phyloP scores from a whole-genome alignment of 331 rosid genomes.

The Quercus lobata region DNA sequence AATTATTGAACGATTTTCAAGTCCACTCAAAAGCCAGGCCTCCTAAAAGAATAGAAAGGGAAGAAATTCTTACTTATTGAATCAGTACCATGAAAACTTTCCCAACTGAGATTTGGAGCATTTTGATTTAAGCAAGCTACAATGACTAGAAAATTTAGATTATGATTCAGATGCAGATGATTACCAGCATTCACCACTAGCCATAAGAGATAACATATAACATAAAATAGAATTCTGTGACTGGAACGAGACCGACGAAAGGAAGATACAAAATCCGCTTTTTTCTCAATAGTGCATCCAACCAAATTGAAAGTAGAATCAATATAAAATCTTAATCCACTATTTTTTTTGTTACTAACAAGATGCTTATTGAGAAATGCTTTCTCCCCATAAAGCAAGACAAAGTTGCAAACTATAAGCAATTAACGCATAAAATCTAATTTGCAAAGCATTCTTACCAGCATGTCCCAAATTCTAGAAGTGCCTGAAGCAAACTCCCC shows the following conservation, averaged over 20 bases:
- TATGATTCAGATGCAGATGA: background rate
- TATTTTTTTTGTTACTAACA: background rate
- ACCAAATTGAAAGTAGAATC: background rate
- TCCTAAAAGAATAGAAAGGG: conserved; percentile 24
- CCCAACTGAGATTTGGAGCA: background rate
- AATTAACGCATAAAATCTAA: background rate
- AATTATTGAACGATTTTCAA: conserved; percentile 42
- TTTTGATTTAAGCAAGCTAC: background rate
- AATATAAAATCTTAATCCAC: background rate
- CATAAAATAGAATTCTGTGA: conserved; percentile 5
- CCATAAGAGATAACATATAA: background rate
- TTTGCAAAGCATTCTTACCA: too few relatives aligned
- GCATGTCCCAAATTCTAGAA: too few relatives aligned
- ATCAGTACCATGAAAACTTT: background rate
- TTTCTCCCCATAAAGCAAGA: conserved; percentile 9
- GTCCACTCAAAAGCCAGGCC: conserved; percentile 25
- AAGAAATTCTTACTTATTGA: conserved; percentile 3
- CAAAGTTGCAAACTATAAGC: background rate
- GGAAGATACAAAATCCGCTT: background rate
- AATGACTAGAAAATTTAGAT: background rate
- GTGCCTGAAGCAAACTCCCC: too few relatives aligned
- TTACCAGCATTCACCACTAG: conserved; percentile 8
- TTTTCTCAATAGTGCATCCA: background rate
- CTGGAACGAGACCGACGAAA: conserved; percentile 8
- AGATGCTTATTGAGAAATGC: background rate